Evolutionary conservation across 2,329 filamentous ascomycete species (phyloP).

Genomic region (Cryphonectria radicalis): DNA sequence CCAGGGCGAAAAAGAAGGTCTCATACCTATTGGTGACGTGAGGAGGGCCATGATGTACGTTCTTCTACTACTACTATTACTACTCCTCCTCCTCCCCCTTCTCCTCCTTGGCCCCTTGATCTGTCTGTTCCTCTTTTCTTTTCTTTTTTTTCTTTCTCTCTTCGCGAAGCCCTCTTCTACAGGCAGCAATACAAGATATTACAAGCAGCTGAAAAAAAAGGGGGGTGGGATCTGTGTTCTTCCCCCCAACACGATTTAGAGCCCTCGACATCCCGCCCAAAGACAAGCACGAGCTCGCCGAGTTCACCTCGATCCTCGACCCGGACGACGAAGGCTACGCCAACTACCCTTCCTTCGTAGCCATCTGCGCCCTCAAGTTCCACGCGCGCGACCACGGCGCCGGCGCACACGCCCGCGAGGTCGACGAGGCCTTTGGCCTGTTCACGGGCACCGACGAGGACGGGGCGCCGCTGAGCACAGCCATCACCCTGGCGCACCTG

Average conservation of each 20-base stretch:
- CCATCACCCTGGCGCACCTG: constrained; percentile 82
- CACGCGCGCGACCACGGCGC: constrained; percentile 61
- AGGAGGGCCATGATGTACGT: constrained; percentile 74
- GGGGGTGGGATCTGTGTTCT: no score
- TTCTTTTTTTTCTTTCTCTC: no score
- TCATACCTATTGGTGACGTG: constrained; percentile 70
- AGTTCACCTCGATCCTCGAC: constrained; percentile 81
- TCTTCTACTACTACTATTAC: constrained; percentile 1
- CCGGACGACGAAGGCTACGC: constrained; percentile 80
- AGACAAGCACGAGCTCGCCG: constrained; percentile 67
- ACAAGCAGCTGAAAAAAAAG: background rate
- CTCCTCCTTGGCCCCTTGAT: no score
- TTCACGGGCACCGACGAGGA: constrained; percentile 66
- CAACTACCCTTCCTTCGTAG: constrained; percentile 79
- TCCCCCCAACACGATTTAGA: constrained; percentile 46
- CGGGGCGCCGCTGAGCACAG: constrained; percentile 34
- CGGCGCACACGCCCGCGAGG: constrained; percentile 61
- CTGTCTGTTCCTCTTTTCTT: no score
- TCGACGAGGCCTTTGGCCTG: constrained; percentile 79
- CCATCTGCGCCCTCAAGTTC: constrained; percentile 85
- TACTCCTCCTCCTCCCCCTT: no score
- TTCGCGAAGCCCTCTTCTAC: no score
- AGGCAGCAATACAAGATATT: background rate
- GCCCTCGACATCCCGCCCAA: constrained; percentile 79
- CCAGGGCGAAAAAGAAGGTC: constrained; percentile 73